Evolutionary conservation across 169 alveolate species (phyloP).

Genomic region (Neospora caninum): DNA sequence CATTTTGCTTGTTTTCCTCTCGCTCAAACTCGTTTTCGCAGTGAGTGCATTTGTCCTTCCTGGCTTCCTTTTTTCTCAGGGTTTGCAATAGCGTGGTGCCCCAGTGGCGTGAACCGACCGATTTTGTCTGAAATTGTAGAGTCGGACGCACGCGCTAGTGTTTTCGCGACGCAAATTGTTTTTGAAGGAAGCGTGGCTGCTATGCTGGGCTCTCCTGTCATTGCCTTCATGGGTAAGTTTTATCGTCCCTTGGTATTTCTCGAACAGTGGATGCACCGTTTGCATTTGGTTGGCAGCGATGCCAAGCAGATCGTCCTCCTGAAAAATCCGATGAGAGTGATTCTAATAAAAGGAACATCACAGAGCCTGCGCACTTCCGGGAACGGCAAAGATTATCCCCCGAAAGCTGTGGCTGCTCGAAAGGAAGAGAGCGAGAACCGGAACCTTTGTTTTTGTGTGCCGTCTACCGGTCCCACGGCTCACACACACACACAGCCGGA

Average conservation of each 20-base stretch:
- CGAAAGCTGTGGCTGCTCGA: not conserved
- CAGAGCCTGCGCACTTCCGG: no score
- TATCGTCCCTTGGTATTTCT: not conserved
- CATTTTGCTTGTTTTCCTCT: no score
- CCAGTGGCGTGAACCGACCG: conserved; percentile 84
- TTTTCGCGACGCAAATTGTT: conserved; percentile 78
- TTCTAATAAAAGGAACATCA: not conserved
- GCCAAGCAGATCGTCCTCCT: not conserved
- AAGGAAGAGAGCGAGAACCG: not conserved
- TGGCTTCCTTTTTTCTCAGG: conserved; percentile 37
- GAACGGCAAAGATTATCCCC: not conserved
- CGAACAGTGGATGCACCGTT: not conserved
- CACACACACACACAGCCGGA: no score
- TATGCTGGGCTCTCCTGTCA: conserved; percentile 69
- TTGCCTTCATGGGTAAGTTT: conserved; percentile 66
- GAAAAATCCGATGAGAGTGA: no score
- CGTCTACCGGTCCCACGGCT: not conserved
- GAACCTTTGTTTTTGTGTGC: not conserved
- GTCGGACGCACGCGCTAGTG: conserved; percentile 88
- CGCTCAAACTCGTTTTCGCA: not conserved
- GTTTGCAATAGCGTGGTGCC: conserved; percentile 70
- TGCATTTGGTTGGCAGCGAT: no score
- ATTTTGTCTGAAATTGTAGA: conserved; percentile 87
- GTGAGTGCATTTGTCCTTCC: not conserved
- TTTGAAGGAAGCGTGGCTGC: conserved; percentile 71